A percentile compares a stretch with the other conserved stretches of the same genome.
Evolutionary conservation across 1,284 basidiomycete genomes (phyloP).

Genomic region (Xanthoconium separans): DNA sequence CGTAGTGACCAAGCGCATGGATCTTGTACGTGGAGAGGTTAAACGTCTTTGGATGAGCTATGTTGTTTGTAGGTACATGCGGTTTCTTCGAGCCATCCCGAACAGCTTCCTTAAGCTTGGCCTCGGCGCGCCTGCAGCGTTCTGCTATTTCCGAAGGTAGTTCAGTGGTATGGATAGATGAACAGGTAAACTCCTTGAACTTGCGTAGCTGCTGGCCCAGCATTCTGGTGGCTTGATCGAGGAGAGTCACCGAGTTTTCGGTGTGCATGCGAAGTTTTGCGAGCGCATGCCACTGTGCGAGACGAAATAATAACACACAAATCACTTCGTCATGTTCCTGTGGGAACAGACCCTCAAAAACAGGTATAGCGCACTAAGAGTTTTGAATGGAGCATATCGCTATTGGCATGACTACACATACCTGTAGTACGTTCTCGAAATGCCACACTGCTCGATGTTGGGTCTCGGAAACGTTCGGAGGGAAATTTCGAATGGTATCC

Average conservation of each 20-base stretch:
- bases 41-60: not conserved
- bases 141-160: not conserved
- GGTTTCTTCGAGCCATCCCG: too few species aligned
- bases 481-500: not conserved
- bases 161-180: not conserved
- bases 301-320: not conserved
- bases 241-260: not conserved
- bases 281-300: not conserved
- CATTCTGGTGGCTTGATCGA: not conserved
- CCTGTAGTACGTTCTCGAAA: not conserved
- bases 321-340: not conserved
- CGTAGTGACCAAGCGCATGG: not conserved
- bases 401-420: too few species aligned
- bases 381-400: too few species aligned
- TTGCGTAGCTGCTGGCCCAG: not conserved
- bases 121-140: not conserved
- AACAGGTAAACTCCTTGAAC: not conserved
- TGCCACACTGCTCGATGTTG: not conserved
- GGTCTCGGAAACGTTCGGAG: not conserved
- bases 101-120: too few species aligned
- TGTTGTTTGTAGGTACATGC: too few species aligned
- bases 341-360: not conserved
- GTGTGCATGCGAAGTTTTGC: not conserved
- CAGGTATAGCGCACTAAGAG: not conserved
- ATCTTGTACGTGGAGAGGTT: not conserved